A percentile compares a stretch with the other conserved stretches of the same genome.
phyloP scores from a whole-genome alignment of 2,329 filamentous ascomycete genomes.

The Stachybotrys elegans region DNA sequence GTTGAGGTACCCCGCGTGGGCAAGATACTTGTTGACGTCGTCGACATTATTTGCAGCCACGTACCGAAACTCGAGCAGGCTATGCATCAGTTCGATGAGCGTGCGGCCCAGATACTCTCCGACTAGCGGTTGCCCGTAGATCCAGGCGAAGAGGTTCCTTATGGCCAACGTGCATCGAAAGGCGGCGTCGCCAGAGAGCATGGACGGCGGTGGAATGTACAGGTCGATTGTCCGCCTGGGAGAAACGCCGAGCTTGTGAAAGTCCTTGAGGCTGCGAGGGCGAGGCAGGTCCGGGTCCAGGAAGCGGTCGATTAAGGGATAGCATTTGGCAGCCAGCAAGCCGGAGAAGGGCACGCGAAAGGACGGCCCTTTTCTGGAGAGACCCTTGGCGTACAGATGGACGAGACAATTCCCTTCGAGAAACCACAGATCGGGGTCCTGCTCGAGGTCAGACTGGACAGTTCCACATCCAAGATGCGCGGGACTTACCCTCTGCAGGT shows the following conservation, averaged over 20 bases:
- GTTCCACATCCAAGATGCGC: not conserved
- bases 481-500: constrained; percentile 38
- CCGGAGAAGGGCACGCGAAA: constrained; percentile 59
- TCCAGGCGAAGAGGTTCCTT: constrained; percentile 71
- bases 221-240: constrained; percentile 45
- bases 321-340: constrained; percentile 54
- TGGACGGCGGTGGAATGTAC: constrained; percentile 62
- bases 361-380: constrained; percentile 60
- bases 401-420: constrained; percentile 64
- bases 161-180: constrained; percentile 63
- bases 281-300: constrained; percentile 26
- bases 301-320: constrained; percentile 53
- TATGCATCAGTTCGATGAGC: constrained; percentile 59
- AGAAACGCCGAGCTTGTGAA: constrained; percentile 25
- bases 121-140: constrained; percentile 61
- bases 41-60: constrained; percentile 48
- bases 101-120: constrained; percentile 61
- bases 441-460: not conserved
- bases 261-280: constrained; percentile 19
- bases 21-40: constrained; percentile 61
- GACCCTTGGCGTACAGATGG: constrained; percentile 61
- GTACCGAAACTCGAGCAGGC: constrained; percentile 58
- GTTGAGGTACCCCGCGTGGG: constrained; percentile 64
- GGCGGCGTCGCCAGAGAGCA: constrained; percentile 45
- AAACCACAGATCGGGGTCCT: constrained; percentile 72